A percentile compares a stretch with the other conserved stretches of the same genome.
These are phyloP conservation scores for Pythium phragmitis DNA, from an alignment of 352 stramenopile species.

Conservation along the genomic window DNA sequence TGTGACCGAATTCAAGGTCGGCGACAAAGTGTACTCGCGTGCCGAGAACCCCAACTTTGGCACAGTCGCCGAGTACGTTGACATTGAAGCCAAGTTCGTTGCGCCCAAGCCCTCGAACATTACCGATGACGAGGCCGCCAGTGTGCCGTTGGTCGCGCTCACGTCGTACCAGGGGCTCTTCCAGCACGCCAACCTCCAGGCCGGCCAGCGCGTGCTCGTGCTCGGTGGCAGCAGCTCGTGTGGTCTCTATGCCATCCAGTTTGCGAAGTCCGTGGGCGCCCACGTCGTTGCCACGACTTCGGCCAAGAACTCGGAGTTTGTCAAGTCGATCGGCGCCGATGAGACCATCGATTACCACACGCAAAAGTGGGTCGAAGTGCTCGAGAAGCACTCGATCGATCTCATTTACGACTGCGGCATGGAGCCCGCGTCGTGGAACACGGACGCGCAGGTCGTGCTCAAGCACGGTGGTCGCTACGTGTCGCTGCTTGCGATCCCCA, in stretches of 20 bases:
- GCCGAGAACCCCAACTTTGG: conserved; percentile 11
- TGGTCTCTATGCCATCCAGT: conserved; percentile 34
- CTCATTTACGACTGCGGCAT: conserved; percentile 31
- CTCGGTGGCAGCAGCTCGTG: conserved; percentile 40
- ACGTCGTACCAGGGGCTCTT: conserved; percentile 42
- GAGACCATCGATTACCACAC: conserved; percentile 46
- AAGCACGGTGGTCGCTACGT: conserved; percentile 39
- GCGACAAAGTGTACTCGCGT: conserved; percentile 28
- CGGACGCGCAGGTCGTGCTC: conserved; percentile 35
- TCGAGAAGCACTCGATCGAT: conserved; percentile 30
- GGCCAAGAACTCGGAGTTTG: conserved; percentile 36
- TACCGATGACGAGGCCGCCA: conserved; percentile 37
- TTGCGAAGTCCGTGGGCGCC: conserved; percentile 17
- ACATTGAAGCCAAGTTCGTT: conserved; percentile 30
- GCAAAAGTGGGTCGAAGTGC: conserved; percentile 37
- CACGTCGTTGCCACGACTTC: conserved; percentile 36
- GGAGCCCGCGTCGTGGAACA: conserved; percentile 38
- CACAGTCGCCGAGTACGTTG: conserved; percentile 45
- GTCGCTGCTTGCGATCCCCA: conserved; percentile 32
- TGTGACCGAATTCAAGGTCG: conserved; percentile 17
- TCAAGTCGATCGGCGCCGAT: conserved; percentile 41
- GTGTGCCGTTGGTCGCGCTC: conserved; percentile 29
- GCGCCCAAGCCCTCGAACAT: conserved; percentile 43
- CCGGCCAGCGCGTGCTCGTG: conserved; percentile 28
- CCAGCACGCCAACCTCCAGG: conserved; percentile 18